Conservation (phyloP, 495 filamentous ascomycete genomes). For the Penicillium mononematosum region DNA sequence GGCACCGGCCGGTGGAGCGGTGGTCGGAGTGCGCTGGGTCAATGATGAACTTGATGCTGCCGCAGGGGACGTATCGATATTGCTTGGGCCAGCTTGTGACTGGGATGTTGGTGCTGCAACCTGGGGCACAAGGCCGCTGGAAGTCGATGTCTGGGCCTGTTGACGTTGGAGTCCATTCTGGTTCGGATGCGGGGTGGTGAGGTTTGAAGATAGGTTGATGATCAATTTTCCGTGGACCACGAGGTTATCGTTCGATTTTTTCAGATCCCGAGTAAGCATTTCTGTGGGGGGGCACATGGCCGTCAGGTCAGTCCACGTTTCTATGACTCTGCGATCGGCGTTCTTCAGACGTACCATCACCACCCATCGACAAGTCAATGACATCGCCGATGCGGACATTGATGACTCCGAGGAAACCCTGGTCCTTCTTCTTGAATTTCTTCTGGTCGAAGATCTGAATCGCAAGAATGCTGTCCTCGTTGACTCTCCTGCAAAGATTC, state of each 20-base stretch:
- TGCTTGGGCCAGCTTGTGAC: conserved; percentile 32
- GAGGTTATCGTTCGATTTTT: conserved; percentile 97
- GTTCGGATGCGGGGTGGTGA: conserved; percentile 55
- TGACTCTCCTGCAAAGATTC: conserved; percentile 61
- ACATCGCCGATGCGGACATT: conserved; percentile 93
- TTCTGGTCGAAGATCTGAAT: conserved; percentile 99
- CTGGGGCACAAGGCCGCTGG: conserved; percentile 44
- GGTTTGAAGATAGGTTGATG: conserved; percentile 89
- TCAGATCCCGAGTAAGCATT: conserved; percentile 98
- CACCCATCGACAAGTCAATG: conserved; percentile 82
- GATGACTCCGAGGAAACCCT: conserved; percentile 96
- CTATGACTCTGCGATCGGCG: conserved; percentile 7
- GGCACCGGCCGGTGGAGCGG: conserved; percentile 31
- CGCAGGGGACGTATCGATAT: conserved; percentile 30
- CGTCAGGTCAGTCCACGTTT: conserved; percentile 17
- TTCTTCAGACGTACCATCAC: conserved; percentile 70
- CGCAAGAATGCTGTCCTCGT: conserved; percentile 91
- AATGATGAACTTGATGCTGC: conserved; percentile 38
- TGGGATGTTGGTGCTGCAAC: conserved; percentile 33
- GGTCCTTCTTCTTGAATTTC: conserved; percentile 99
- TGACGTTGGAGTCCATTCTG: conserved; percentile 41
- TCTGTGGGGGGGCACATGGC: conserved; percentile 44
- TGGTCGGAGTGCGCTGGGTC: conserved; percentile 43
- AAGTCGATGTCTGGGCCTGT: conserved; percentile 39
- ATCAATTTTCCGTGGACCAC: conserved; percentile 98